phyloP scores from a whole-genome alignment of 495 filamentous ascomycete species.

The Hyaloscypha hepaticicola region DNA sequence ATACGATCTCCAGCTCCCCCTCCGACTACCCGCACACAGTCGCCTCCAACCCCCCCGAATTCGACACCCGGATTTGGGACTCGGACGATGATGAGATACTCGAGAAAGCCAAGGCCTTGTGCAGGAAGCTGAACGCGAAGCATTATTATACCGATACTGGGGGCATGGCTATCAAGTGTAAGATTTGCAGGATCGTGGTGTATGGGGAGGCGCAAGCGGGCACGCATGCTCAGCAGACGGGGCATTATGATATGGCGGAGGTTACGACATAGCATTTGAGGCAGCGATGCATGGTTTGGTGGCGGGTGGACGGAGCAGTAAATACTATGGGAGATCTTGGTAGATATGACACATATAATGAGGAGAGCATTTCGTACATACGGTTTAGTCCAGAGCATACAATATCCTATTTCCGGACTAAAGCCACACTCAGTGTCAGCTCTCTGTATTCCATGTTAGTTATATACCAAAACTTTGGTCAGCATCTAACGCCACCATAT shows the following conservation, averaged over 20 bases:
- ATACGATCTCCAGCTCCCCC: conserved; percentile 77
- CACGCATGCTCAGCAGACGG: conserved; percentile 64
- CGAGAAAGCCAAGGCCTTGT: conserved; percentile 67
- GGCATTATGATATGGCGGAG: conserved; percentile 74
- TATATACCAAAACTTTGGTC: background rate
- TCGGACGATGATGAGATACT: conserved; percentile 66
- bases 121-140: conserved; percentile 61
- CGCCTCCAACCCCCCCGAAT: conserved; percentile 60
- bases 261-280: conserved; percentile 5
- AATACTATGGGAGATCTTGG: background rate
- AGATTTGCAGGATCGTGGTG: conserved; percentile 67
- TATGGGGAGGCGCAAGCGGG: conserved; percentile 72
- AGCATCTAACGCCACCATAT: background rate
- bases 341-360: background rate
- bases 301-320: background rate
- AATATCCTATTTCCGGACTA: too few species aligned
- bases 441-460: background rate
- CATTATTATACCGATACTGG: conserved; percentile 93
- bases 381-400: background rate
- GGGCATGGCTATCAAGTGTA: conserved; percentile 79
- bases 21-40: conserved; percentile 56
- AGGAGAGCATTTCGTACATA: background rate
- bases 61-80: conserved; percentile 79
- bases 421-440: too few species aligned
- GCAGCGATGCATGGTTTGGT: background rate